These are phyloP conservation scores for Yamadazyma siamensis DNA, from an alignment of 1,139 yeast species.

Conservation along the genomic window DNA sequence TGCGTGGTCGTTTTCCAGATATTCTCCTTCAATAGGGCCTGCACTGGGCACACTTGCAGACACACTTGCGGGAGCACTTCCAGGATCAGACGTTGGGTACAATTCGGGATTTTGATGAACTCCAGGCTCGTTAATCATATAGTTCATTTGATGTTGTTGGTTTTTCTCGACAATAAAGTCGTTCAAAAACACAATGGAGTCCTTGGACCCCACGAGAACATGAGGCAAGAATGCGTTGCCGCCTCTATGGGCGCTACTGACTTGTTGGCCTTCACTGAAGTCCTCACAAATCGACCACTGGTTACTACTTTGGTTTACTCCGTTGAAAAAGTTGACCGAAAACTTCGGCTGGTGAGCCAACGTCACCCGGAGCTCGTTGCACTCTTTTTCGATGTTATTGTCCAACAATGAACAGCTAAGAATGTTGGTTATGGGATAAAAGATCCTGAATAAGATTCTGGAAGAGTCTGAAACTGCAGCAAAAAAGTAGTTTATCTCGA, in stretches of 20 bases:
- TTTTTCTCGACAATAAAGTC: conserved; percentile 49
- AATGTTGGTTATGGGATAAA: conserved; percentile 54
- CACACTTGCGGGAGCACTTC: background rate
- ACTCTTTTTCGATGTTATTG: conserved; percentile 39
- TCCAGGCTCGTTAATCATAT: conserved; percentile 10
- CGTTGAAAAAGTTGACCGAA: conserved; percentile 65
- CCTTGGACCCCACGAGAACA: conserved; percentile 50
- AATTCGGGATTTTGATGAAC: background rate
- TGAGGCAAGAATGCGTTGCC: conserved; percentile 52
- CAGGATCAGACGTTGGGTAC: background rate
- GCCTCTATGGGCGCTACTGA: conserved; percentile 62
- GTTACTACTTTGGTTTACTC: conserved; percentile 49
- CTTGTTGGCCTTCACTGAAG: conserved; percentile 79
- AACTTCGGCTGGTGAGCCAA: conserved; percentile 66
- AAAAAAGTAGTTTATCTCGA: conserved; percentile 72
- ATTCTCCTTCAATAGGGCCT: conserved; percentile 2
- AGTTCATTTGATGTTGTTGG: conserved; percentile 15
- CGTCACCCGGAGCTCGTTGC: conserved; percentile 50
- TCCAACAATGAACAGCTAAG: conserved; percentile 46
- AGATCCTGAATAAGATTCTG: conserved; percentile 66
- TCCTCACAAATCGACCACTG: conserved; percentile 85
- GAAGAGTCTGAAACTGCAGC: conserved; percentile 65
- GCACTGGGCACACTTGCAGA: background rate
- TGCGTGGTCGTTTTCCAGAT: conserved; percentile 5
- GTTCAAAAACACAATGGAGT: conserved; percentile 51